Conservation (phyloP, 2,329 filamentous ascomycete species). For the Leptoxyphium fumago region DNA sequence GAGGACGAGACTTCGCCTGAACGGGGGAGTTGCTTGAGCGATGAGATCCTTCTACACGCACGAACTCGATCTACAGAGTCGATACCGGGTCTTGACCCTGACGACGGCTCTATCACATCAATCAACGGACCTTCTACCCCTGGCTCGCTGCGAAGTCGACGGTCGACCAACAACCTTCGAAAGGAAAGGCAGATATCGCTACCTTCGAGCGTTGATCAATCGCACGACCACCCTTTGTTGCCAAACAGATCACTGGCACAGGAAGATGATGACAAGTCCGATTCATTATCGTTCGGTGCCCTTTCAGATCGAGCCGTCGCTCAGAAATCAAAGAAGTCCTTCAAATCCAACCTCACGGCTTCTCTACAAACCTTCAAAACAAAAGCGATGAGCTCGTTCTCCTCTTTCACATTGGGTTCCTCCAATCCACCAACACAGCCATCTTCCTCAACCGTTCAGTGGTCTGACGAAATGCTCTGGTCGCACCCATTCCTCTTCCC, state of each 20-base stretch:
- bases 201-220: constrained; percentile 22
- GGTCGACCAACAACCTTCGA: constrained; percentile 24
- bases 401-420: constrained; percentile 34
- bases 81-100: constrained; percentile 36
- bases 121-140: constrained; percentile 24
- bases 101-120: constrained; percentile 31
- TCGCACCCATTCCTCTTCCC: constrained; percentile 44
- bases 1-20: constrained; percentile 15
- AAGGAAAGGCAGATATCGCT: constrained; percentile 35
- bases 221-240: constrained; percentile 29
- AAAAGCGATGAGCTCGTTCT: constrained; percentile 43
- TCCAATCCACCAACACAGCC: constrained; percentile 6
- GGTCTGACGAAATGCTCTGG: constrained; percentile 45
- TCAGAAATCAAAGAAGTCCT: constrained; percentile 32
- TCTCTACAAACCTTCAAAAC: constrained; percentile 47
- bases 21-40: constrained; percentile 20
- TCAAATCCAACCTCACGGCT: constrained; percentile 50
- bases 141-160: constrained; percentile 20
- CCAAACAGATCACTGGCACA: constrained; percentile 38
- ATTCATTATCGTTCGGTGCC: constrained; percentile 18
- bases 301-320: constrained; percentile 15
- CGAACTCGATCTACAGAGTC: constrained; percentile 45
- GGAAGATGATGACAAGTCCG: constrained; percentile 16
- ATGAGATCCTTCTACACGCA: constrained; percentile 28
- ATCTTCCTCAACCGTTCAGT: constrained; percentile 24